Evolutionary conservation across 2,329 filamentous ascomycete genomes (phyloP), one percentile per base, ranked within the genome.

Genomic region (Fusarium domesticum): DNA sequence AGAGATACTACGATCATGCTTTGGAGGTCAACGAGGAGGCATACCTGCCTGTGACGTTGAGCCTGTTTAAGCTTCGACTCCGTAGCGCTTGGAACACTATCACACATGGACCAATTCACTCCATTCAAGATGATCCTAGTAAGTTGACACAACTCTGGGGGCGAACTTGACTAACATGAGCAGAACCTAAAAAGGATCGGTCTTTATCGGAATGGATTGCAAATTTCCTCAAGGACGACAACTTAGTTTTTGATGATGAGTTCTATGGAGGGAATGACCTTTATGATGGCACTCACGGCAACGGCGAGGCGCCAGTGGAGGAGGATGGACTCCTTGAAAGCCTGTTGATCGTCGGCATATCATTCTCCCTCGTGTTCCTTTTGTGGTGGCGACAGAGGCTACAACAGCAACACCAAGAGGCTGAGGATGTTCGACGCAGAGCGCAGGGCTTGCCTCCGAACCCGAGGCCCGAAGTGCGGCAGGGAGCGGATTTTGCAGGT

Each of bases 21-120:
- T 72, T 96, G 20, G 89, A 91, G 61, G 91, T 92, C 1, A 98
- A 96, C 59, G 78, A 84, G 37, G 95, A 98, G 67, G 91, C 93
- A 0, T 97, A 97, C 63, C 76, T 97, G 1, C 93, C 93, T 0
- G 93, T 97, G 4, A 89, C 89, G 10, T 71, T 98, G 20, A 92
- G 89, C 51, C 72, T 98, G 37, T 74, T 95, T 51, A 96, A 96
- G 66, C 74, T 98, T 47, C 78, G 92, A 10, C 71, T 86, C 40
- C 81, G 91, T 47, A 95, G 89, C 63, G 93, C 89, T 58, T 98
- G 93, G 93, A 97, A 97, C 58, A 90, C 85, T 0, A 73, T 97
- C 51, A 96, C 89, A 0, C 81, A 91, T 61, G 93, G 93, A n/a
- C 81, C 85, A 16, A 81, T 97, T 50, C 95, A 97, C 60, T 89